Evolutionary conservation across 345 rosid species (phyloP), one percentile per base, ranked within the genome.

Genomic region (Heritiera littoralis): DNA sequence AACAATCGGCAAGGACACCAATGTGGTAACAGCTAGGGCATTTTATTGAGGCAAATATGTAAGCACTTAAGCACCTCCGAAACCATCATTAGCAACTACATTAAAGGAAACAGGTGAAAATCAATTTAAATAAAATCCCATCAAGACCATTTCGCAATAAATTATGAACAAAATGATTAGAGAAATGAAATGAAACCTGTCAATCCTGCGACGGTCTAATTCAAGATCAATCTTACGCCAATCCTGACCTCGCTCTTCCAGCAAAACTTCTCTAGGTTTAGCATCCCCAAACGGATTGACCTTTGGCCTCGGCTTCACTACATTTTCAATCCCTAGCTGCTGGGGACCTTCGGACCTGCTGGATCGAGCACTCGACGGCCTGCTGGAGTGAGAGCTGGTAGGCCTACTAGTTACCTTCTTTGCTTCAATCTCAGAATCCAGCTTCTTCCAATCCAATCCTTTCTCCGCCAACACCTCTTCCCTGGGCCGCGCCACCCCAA

Each of bases 201-300:
- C 98, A 78, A 92, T 85, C 20, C 93, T 71, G 81, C 95, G 93
- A 80, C 88, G 98, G 81, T 96, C 98, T 88, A 96, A 89, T 63
- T 96, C 89, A 77, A 85, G 83, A 85, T 96, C 98, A 82, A 94
- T 89, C 87, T 92, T 94, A 0, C 95, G 92, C 99, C 99, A 92
- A 84, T 96, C 95, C 86, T 86, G 83, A 55, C 99, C 98, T 80
- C 92, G 90, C 83, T 92, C 89, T 86, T 90, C 89, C 84, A 96
- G 83, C 93, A 94, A 87, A 60, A 96, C 91, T 80, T 96, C 99
- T 75, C 98, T 84, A 54, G 99, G 99, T 81, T 92, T 96, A 48
- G 99, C 99, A 70, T 92, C 92, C 11, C 99, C 99, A 83, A 96
- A 96, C 0, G 99, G 99, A 89, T 96, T 94, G 76, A 90, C 89